These are phyloP conservation scores for Nitzschia inconspicua DNA, from an alignment of 108 stramenopile species.

Conservation along the genomic window DNA sequence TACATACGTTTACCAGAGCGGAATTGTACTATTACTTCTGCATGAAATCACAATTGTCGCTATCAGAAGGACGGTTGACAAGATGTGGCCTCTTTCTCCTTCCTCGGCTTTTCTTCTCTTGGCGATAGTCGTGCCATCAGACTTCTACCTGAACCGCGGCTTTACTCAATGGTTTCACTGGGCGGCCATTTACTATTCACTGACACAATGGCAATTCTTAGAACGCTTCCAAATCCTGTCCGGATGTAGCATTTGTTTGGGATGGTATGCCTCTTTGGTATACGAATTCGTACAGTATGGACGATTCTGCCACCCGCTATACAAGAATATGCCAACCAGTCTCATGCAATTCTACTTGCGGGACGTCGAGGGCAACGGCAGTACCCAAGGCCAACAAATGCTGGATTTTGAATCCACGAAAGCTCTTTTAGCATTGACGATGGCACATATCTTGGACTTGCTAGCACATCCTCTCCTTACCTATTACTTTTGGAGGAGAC, in stretches of 20 bases:
- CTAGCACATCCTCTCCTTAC: constrained; percentile 46
- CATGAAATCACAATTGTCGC: too few relatives aligned
- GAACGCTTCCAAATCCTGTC: constrained; percentile 26
- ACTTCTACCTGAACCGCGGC: constrained; percentile 44
- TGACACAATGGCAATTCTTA: constrained; percentile 36
- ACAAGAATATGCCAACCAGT: constrained; percentile 45
- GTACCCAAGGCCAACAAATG: not conserved
- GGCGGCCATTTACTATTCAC: constrained; percentile 27
- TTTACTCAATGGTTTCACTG: constrained; percentile 63
- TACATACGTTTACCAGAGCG: too few relatives aligned
- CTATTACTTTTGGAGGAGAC: constrained; percentile 41
- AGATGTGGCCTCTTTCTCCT: not conserved
- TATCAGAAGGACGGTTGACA: not conserved
- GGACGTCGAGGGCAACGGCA: not conserved
- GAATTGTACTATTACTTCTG: too few relatives aligned
- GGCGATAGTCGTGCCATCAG: constrained; percentile 17
- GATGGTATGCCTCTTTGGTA: constrained; percentile 48
- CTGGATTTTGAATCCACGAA: constrained; percentile 12
- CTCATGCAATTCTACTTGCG: constrained; percentile 3
- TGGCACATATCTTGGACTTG: constrained; percentile 46
- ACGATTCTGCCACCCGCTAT: constrained; percentile 36
- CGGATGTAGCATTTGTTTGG: constrained; percentile 39
- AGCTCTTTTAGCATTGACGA: constrained; percentile 15
- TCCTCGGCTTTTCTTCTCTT: not conserved
- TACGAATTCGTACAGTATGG: constrained; percentile 35